Evolutionary conservation across 2,329 filamentous ascomycete genomes (phyloP).

Genomic region (Cladosporium sp.): DNA sequence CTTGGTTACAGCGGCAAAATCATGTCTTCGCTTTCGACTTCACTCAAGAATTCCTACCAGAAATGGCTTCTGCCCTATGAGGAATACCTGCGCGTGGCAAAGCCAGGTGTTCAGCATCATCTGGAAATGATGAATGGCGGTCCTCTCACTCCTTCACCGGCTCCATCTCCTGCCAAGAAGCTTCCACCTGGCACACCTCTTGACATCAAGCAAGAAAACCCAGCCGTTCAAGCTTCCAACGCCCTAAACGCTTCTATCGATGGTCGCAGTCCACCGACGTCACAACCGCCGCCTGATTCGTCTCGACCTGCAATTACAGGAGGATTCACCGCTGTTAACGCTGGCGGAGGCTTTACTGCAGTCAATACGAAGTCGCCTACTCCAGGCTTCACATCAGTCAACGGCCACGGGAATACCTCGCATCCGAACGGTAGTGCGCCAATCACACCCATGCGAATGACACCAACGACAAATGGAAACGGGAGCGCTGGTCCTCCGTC

Average conservation of each 20-base stretch:
- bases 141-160: constrained; percentile 74
- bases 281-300: constrained; percentile 34
- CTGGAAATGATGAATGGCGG: constrained; percentile 90
- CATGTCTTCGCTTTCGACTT: constrained; percentile 97
- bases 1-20: constrained; percentile 98
- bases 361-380: constrained; percentile 51
- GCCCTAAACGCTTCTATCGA: constrained; percentile 55
- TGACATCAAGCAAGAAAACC: constrained; percentile 55
- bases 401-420: constrained; percentile 44
- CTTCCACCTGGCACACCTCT: constrained; percentile 47
- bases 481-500: constrained; percentile 22
- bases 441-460: constrained; percentile 50
- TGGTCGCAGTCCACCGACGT: constrained; percentile 28
- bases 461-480: constrained; percentile 30
- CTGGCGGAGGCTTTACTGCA: constrained; percentile 54
- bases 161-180: constrained; percentile 67
- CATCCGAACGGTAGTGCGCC: constrained; percentile 22
- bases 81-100: constrained; percentile 84
- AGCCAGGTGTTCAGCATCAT: constrained; percentile 94
- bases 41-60: constrained; percentile 96
- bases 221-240: constrained; percentile 56
- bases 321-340: constrained; percentile 71
- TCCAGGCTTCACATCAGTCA: constrained; percentile 55
- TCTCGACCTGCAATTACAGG: constrained; percentile 54
- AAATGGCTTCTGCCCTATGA: constrained; percentile 97